Evolutionary conservation across 495 filamentous ascomycete genomes (phyloP).

Genomic region (Chaetomium tenue): DNA sequence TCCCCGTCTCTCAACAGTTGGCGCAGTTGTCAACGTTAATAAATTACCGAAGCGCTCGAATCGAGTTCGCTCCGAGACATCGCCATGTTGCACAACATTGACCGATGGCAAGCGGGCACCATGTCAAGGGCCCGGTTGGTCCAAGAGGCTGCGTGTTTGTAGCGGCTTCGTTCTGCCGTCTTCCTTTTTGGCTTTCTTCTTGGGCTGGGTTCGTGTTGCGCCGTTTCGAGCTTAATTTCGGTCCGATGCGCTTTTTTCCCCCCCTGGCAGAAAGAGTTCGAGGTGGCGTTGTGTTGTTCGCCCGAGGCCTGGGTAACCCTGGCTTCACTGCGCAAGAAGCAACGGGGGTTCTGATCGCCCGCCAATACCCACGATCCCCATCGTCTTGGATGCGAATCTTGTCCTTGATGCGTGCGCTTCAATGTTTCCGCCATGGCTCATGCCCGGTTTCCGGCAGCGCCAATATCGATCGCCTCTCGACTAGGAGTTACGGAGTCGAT

Average conservation of each 20-base stretch:
- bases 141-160: background rate
- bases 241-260: background rate
- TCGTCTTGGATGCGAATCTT: constrained; percentile 1
- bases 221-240: background rate
- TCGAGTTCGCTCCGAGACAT: constrained; percentile 3
- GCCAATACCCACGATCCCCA: constrained; percentile 1
- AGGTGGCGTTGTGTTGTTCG: background rate
- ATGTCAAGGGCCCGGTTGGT: background rate
- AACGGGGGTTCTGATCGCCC: constrained; percentile 1
- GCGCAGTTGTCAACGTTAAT: constrained; percentile 9
- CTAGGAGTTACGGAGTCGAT: background rate
- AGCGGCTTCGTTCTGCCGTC: background rate
- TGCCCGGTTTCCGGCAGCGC: background rate
- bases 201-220: background rate
- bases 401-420: background rate
- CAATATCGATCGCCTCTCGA: too few species aligned
- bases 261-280: background rate
- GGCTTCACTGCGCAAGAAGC: background rate
- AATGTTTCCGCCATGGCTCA: background rate
- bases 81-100: constrained; percentile 8
- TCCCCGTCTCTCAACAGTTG: background rate
- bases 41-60: background rate
- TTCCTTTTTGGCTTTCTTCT: background rate
- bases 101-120: constrained; percentile 9
- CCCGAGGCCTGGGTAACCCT: background rate